Base-by-base conservation (phyloP, 2,329 filamentous ascomycete species). In the Ophiostoma perfectum region DNA sequence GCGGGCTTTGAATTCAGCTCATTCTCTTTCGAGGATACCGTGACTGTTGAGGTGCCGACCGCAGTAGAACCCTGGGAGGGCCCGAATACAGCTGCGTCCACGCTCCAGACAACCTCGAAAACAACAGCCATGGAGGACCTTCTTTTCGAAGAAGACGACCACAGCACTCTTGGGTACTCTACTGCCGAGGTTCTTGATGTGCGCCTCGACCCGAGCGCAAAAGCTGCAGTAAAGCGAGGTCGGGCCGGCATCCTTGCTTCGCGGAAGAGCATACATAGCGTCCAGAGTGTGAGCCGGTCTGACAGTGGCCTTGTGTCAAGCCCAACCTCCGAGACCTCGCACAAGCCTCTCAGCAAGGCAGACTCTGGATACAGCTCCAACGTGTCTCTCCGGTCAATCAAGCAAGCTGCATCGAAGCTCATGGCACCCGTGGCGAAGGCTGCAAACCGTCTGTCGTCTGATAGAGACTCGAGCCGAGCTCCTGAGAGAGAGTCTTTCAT, bases 361-460 rank as follows among this genome's bases (percentile, higher is more conserved):
- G 86, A 88, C 73, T 88, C 85, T 39, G 85, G 85, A 16, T 88
- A 88, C 72, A 84, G 84, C 72, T 88, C 85, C 7, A 87, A 83
- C 72, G 78, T 84, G 4, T 88, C 86, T 12, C 75, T 87, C 18
- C 80, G 83, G 52, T 87, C 85, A 0, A 79, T 84, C n/a, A 78
- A 75, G 67, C 77, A 78, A 36, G 67, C 70, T 3, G 70, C 70
- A 3, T 73, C 75, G 8, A 79, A 77, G 69, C 69, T 74, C n/a
- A 71, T 70, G 11, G 72, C 73, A 3, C 69, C 73, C 36, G 65
- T 70, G 1, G 76, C 78, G 18, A 76, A 74, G 68, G 55, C 55
- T 60, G 55, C 55, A 27, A 60, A 68, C 9, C 67, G 62, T 18
- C 70, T 44, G 16, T 66, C 55, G 12, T 36, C 55, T 12, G 70